phyloP scores from a whole-genome alignment of 495 filamentous ascomycete species.

The Neurospora sp. region DNA sequence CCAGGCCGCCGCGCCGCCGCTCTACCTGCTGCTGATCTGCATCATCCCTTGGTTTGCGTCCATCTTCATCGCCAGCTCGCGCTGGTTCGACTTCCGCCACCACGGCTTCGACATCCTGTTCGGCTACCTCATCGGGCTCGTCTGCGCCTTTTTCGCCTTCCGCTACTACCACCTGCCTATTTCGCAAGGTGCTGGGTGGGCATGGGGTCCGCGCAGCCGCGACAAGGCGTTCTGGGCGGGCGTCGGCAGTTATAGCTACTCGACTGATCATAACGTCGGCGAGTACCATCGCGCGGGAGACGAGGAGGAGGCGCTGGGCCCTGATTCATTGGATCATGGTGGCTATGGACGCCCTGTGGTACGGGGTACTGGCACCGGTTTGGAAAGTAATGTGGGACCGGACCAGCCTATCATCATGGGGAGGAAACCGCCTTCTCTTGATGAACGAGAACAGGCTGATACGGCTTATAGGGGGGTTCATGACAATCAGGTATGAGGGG shows the following conservation, averaged over 20 bases:
- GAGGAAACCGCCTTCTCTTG: background rate
- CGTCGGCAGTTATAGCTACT: slow-evolving; percentile 45
- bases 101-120: slow-evolving; percentile 85
- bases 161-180: slow-evolving; percentile 56
- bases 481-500: background rate
- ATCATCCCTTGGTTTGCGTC: slow-evolving; percentile 49
- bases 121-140: slow-evolving; percentile 54
- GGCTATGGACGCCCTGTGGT: background rate
- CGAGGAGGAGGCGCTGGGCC: slow-evolving; percentile 22
- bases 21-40: slow-evolving; percentile 62
- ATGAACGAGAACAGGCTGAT: background rate
- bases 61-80: slow-evolving; percentile 46
- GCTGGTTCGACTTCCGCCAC: slow-evolving; percentile 73
- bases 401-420: background rate
- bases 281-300: slow-evolving; percentile 20
- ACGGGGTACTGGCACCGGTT: background rate
- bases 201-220: slow-evolving; percentile 42
- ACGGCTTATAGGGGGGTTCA: background rate
- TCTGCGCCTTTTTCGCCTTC: slow-evolving; percentile 40
- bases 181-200: slow-evolving; percentile 46
- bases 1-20: slow-evolving; percentile 57
- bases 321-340: slow-evolving; percentile 7
- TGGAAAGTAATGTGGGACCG: background rate
- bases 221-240: slow-evolving; percentile 51
- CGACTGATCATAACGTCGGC: slow-evolving; percentile 27